Evolutionary conservation across 257 asterid genomes (phyloP), one percentile per base, ranked within the genome.

Genomic region (Solanum acaule): DNA sequence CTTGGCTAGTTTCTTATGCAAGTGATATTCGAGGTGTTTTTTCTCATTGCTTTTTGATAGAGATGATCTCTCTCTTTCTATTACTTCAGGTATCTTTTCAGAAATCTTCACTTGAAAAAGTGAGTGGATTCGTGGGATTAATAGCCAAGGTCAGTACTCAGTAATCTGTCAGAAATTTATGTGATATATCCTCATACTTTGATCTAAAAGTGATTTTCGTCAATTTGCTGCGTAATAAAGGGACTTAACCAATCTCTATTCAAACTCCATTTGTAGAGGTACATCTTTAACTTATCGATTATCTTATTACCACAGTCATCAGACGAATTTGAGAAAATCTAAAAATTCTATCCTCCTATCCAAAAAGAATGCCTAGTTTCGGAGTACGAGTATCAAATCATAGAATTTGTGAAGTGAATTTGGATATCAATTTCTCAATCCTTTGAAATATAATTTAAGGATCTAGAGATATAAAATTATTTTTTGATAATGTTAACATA

Each of bases 111-210:
- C 83, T 92, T 67, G 91, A 93, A 81, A 75, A 88, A 31, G 72
- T 77, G 86, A 88, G 92, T 59, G 98, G 91, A 77, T 4, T 91
- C 40, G 65, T 96, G 59, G 96, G 94, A 90, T 86, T 79, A 78
- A 90, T 95, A 87, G 94, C 93, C 59, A 94, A 90, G 95, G 98
- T 93, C 90, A 93, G 97, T 89, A 89, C 6, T 52, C 71, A 93
- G 97, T 89, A 89, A 8, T 52, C 71, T 70, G 72, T 56, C 56
- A 83, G 84, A 37, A 87, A 38, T 63, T 46, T 27, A 61, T 44
- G 31, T 65, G 11, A 37, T 15, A 11, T 35, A 11, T 46, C 31
- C 40, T 70, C 81, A 6, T 38, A 63, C 35, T 34, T 85, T 16
- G 27, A 67, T 40, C 35, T 67, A 40, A 37, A 68, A n/a, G 52